These are phyloP conservation scores for Protomyces gravidus DNA, from an alignment of 1,139 yeast species.

Conservation along the genomic window DNA sequence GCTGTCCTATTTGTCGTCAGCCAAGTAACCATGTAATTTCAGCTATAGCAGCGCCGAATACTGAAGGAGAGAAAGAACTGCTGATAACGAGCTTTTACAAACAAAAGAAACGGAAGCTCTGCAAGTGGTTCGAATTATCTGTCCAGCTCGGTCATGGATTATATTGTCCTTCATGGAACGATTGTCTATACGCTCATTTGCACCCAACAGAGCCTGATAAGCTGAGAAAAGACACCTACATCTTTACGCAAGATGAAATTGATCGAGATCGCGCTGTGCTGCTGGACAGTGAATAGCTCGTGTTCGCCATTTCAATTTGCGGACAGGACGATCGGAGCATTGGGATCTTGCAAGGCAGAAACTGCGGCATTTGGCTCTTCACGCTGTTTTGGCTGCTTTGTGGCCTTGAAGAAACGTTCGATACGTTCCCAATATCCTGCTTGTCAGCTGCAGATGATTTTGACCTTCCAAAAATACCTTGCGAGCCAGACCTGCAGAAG, in stretches of 20 bases:
- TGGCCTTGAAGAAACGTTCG: neutral
- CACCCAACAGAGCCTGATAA: neutral
- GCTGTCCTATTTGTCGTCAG: neutral
- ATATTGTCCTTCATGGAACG: neutral
- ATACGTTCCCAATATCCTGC: no score
- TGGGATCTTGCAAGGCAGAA: neutral
- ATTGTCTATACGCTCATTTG: neutral
- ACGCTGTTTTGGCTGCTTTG: neutral
- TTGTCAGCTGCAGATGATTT: no score
- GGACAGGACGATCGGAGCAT: neutral
- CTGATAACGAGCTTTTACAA: neutral
- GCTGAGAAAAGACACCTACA: neutral
- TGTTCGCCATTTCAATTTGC: no score
- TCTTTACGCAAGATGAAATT: neutral
- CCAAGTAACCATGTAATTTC: neutral
- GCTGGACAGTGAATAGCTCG: neutral
- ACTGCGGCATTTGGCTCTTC: neutral
- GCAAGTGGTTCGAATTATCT: neutral
- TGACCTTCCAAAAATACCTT: no score
- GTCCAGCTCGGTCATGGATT: neutral
- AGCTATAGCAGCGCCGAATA: neutral
- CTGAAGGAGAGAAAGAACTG: neutral
- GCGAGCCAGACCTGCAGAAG: no score
- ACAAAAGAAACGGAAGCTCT: neutral
- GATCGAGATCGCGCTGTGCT: neutral